Evolutionary conservation across 2,329 filamentous ascomycete genomes (phyloP), one percentile per base, ranked within the genome.

Genomic region (Erysiphe pulchra): DNA sequence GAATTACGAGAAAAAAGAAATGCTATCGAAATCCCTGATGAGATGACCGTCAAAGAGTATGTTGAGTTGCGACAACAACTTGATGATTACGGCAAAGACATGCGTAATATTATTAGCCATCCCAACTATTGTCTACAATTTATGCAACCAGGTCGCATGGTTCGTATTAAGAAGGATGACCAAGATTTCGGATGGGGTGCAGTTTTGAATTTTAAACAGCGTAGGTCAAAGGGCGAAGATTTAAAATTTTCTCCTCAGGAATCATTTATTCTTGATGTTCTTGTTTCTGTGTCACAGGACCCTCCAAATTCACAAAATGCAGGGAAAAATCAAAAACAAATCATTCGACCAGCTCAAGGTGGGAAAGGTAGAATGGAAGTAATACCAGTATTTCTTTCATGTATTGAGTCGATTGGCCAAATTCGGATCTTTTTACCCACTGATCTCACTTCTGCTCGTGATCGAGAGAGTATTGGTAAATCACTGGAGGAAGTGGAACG

Each of bases 181-280:
- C 63, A 75, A 50, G 85, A 95, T 59, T 98, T 92, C 60, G 87
- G 86, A 47, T 98, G 90, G 90, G 90, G 90, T 45, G 80, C 85
- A 0, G 75, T 95, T 17, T 73, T 92, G 42, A 80, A 84, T 55
- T 79, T 77, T 54, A 71, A 69, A 0, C 63, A 69, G 45, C 75
- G 83, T 46, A 76, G 73, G 54, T 64, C 70, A 1, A 85, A 80
- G 59, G 71, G 74, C 36, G 75, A 70, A 50, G 63, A 71, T 33
- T 68, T 75, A 46, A 73, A 82, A 41, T 70, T 75, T 45, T 65
- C 69, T 0, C 74, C 80, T 0, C 82, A 93, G 55, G 75, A 93
- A 59, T 77, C 75, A 2, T 80, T 80, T 56, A 67, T 93, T 47
- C 68, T 94, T 16, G 86, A 95, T 52, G 82, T 94, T 5, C 65